These are phyloP conservation scores for Backusella psychrophila DNA, from an alignment of 192 early-diverging fungal species.

Conservation along the genomic window DNA sequence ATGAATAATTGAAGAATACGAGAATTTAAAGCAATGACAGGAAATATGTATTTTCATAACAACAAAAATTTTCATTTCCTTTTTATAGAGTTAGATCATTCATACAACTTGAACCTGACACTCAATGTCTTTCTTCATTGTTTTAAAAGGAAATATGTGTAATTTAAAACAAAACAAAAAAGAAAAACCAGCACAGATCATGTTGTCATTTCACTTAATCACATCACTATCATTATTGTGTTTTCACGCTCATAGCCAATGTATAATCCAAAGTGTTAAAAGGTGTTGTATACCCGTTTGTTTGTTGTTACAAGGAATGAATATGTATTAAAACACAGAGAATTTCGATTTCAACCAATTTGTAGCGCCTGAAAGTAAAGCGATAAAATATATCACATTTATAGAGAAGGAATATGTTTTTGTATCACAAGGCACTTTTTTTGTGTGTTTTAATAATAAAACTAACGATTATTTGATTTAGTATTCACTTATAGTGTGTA, in stretches of 20 bases:
- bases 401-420: background rate
- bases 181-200: background rate
- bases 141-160: background rate
- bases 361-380: background rate
- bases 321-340: background rate
- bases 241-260: background rate
- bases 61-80: background rate
- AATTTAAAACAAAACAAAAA: background rate
- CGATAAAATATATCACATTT: background rate
- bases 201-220: background rate
- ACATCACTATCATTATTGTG: background rate
- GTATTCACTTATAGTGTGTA: background rate
- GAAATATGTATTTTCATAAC: background rate
- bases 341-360: background rate
- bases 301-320: background rate
- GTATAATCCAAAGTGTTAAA: no score
- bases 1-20: background rate
- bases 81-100: background rate
- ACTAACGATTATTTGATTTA: background rate
- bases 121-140: background rate
- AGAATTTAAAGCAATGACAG: conserved; percentile 4
- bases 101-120: background rate
- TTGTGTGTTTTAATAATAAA: background rate
- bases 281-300: background rate
- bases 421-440: background rate